Evolutionary conservation across 2,329 filamentous ascomycete genomes (phyloP), one percentile per base, ranked within the genome.

Genomic region (Fonsecaea monophora): DNA sequence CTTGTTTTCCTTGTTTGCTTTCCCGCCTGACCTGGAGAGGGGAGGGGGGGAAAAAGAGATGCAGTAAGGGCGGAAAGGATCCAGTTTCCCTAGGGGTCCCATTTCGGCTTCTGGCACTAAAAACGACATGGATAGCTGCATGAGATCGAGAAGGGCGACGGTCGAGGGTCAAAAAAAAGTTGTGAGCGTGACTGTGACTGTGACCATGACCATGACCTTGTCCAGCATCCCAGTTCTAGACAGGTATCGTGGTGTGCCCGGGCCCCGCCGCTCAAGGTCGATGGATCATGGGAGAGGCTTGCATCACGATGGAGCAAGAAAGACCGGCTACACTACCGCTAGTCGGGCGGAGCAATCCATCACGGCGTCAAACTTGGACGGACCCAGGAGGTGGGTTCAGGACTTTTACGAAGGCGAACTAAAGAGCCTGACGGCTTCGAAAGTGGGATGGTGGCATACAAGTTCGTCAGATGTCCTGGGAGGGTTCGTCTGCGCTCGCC

Each of bases 311-410:
- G 45, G 32, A 37, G 30, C 42, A 35, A 37, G 59, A 38, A 32
- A 38, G 45, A 37, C 45, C 32, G 40, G 34, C 50, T 53, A 42
- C 21, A 40, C 30, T 53, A 61, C 59, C 21, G 45, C 59, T 37
- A 62, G 60, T 62, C 53, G 25, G 59, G 30, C 59, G 59, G 32
- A 40, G 59, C 59, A 50, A 50, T 50, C 45, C 45, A 53, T 53
- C 59, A 61, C 65, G 62, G 66, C 63, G 63, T 68, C 66, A 68
- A 64, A 68, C 62, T 25, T 50, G 45, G 21, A 25, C 45, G 18
- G 25, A 25, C 45, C 45, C 45, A 53, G 45, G 32, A 25, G 58
- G 45, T 15, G 42, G 42, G 18, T 42, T 34, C 13, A 53, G 32
- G n/a, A 45, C 45, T 37, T 50, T 7, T 53, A 7, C 35, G 25